Evolutionary conservation across 139 green algal genomes (phyloP), one percentile per base, ranked within the genome.

Genomic region (Yamagishiella unicocca): DNA sequence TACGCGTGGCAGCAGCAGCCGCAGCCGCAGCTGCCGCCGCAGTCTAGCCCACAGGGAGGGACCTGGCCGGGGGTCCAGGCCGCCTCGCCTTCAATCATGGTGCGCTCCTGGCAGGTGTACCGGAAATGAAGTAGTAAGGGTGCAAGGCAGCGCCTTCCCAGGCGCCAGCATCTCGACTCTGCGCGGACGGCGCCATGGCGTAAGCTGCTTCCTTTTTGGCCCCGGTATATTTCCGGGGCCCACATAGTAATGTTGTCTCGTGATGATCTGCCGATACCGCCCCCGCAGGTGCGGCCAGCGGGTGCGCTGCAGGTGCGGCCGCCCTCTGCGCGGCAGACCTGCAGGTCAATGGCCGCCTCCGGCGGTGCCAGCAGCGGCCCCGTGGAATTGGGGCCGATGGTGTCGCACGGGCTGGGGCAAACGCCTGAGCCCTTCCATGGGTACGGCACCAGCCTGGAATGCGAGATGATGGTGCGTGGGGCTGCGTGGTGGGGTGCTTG

Each of bases 381-480:
- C 9, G 66, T 24, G 31, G 66, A 74, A 33, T 33, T 45, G 66
- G 66, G n/a, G 33, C 25, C 66, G 31, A 25, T 33, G 33, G 31
- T 8, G 17, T 4, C 33, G 33, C 3, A 1, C 17, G 33, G 66
- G 2, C 37, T 58, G 77, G 80, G 80, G 14, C 33, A 19, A 0
- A 31, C 40, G 10, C 35, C 77, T 2, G 88, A 91, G 74, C 88
- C 88, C 38, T 91, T 91, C 45, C 88, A 91, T 50, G 62, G 71
- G 24, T 91, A 85, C 35, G 88, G 85, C 35, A 40, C n/a, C 54
- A 70, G 67, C 19, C 53, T 89, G n/a, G 82, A 84, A 2, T 50
- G 67, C 35, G 87, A 90, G 8, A 90, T 90, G 87, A 88, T 90
- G 87, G 88, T 91, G 87, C 21, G 87, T 83, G 68, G 31, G 17